These are phyloP conservation scores for Colletotrichum agaves DNA, from an alignment of 2,329 filamentous ascomycete species.

Conservation along the genomic window DNA sequence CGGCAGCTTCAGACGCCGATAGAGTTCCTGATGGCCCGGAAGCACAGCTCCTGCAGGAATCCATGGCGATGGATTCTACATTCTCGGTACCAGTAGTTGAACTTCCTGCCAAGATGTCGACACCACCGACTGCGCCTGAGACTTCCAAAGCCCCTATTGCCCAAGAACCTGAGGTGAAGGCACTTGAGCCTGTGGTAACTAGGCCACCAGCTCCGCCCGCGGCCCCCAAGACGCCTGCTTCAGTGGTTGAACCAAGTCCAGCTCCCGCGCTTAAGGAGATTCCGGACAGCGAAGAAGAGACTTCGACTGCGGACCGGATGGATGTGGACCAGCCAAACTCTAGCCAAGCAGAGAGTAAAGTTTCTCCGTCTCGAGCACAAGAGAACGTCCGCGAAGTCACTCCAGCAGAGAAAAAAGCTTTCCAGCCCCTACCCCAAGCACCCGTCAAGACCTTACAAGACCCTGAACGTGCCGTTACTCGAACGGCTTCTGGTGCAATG, in stretches of 20 bases:
- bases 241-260: slow-evolving; percentile 1
- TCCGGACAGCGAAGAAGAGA: slow-evolving; percentile 51
- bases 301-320: slow-evolving; percentile 46
- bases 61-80: slow-evolving; percentile 41
- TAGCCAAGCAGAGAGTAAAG: slow-evolving; percentile 36
- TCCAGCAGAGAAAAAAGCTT: slow-evolving; percentile 3
- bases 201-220: neutral
- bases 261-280: slow-evolving; percentile 41
- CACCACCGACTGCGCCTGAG: slow-evolving; percentile 1
- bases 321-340: slow-evolving; percentile 45
- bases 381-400: neutral
- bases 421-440: slow-evolving; percentile 37
- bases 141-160: neutral
- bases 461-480: slow-evolving; percentile 69
- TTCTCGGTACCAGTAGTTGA: slow-evolving; percentile 33
- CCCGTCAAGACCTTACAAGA: slow-evolving; percentile 41
- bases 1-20: slow-evolving; percentile 28
- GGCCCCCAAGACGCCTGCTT: neutral
- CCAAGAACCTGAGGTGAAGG: neutral
- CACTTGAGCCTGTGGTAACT: neutral
- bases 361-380: slow-evolving; percentile 7
- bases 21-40: slow-evolving; percentile 49
- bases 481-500: slow-evolving; percentile 76
- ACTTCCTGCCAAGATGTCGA: slow-evolving; percentile 21
- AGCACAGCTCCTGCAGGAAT: slow-evolving; percentile 58